Percentiles rank a stretch among this genome's conserved stretches.
Conservation (phyloP, 2,329 filamentous ascomycete species). For the Botrytis aclada region DNA sequence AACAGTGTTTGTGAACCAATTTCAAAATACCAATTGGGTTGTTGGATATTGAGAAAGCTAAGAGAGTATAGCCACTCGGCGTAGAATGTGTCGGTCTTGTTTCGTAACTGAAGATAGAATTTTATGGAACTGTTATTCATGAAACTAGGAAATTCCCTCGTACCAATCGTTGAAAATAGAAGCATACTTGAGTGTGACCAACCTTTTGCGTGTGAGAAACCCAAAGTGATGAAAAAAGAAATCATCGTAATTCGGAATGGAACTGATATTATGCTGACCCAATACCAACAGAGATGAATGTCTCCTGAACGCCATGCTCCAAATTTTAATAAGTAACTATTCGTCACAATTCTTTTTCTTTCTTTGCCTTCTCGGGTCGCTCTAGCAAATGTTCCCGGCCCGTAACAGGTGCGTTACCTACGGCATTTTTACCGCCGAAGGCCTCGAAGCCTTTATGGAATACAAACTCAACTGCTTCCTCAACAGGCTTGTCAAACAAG, state of each 20-base stretch:
- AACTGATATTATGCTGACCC: slow-evolving; percentile 4
- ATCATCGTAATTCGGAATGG: not conserved
- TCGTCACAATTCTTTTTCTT: slow-evolving; percentile 28
- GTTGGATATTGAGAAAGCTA: not conserved
- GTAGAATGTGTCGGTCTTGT: slow-evolving; percentile 4
- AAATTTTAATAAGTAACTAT: slow-evolving; percentile 1
- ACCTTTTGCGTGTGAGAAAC: not conserved
- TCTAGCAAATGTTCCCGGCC: slow-evolving; percentile 50
- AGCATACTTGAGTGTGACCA: slow-evolving; percentile 11
- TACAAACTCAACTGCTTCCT: slow-evolving; percentile 83
- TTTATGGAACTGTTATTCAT: not conserved
- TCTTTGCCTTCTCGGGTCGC: slow-evolving; percentile 25
- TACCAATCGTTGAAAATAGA: not conserved
- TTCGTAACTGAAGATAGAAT: slow-evolving; percentile 4
- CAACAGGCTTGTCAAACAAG: slow-evolving; percentile 88
- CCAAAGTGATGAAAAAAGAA: not conserved
- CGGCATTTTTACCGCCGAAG: slow-evolving; percentile 61
- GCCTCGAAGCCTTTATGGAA: slow-evolving; percentile 80
- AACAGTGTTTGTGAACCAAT: not conserved
- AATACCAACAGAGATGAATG: slow-evolving; percentile 14
- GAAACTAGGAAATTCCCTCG: not conserved
- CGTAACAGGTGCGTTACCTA: slow-evolving; percentile 53
- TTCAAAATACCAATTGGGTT: not conserved
- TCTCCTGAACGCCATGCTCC: slow-evolving; percentile 19
- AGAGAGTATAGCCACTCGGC: slow-evolving; percentile 10